Conservation (phyloP, 805 yeast species). For the Kuraishia floccosa region DNA sequence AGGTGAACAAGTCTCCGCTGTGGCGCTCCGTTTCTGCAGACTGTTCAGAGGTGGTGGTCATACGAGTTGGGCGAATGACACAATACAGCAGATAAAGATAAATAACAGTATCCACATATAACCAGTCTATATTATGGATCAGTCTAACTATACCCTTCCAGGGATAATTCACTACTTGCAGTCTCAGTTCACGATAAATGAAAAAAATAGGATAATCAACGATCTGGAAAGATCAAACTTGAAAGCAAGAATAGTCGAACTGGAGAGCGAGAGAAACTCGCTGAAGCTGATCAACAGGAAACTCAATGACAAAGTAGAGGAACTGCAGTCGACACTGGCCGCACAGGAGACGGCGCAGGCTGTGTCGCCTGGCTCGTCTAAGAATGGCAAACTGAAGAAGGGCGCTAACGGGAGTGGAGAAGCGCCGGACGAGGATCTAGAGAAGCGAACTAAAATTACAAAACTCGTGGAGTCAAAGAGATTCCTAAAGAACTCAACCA, state of each 20-base stretch:
- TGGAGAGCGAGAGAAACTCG: slow-evolving; percentile 40
- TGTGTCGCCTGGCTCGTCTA: too few relatives aligned
- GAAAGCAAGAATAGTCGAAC: slow-evolving; percentile 36
- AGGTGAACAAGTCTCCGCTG: too few relatives aligned
- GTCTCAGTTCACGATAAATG: slow-evolving; percentile 40
- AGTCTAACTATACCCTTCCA: slow-evolving; percentile 30
- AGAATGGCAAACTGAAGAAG: too few relatives aligned
- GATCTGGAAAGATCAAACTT: slow-evolving; percentile 41
- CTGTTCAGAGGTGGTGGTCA: too few relatives aligned
- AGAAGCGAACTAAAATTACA: too few relatives aligned
- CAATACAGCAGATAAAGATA: too few relatives aligned
- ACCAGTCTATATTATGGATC: slow-evolving; percentile 1
- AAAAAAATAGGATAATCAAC: slow-evolving; percentile 32
- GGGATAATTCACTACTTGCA: slow-evolving; percentile 50
- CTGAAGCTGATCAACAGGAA: slow-evolving; percentile 28
- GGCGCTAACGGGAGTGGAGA: too few relatives aligned
- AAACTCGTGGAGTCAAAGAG: slow-evolving; percentile 19
- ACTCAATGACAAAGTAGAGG: slow-evolving; percentile 24
- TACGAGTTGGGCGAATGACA: too few relatives aligned
- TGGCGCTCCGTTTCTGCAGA: too few relatives aligned
- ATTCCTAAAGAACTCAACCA: slow-evolving; percentile 21
- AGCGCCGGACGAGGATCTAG: too few relatives aligned
- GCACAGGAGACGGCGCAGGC: background rate
- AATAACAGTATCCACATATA: background rate
- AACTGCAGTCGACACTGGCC: slow-evolving; percentile 20